Evolutionary conservation across 2,329 filamentous ascomycete genomes (phyloP), one percentile per base, ranked within the genome.

Genomic region (Fusarium brevicatenulatum): DNA sequence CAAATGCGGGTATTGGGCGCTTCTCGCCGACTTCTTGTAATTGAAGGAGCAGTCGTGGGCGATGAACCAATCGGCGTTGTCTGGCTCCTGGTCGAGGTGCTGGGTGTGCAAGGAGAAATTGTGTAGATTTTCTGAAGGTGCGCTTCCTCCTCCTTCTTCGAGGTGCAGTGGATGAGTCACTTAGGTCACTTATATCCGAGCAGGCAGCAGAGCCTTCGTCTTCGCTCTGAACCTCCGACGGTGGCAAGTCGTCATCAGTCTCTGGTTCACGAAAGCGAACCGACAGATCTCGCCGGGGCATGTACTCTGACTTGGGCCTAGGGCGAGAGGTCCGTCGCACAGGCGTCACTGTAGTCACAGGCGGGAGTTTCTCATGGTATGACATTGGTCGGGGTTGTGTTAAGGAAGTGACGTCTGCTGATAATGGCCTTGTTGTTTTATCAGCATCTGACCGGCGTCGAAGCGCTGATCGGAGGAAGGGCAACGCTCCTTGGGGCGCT

Each of bases 31-130:
- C 80, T 64, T 89, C 86, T 77, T 95, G 93, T 21, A 95, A 83
- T 80, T 95, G 93, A 10, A 95, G 85, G 10, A 94, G 83, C 23
- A 94, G 83, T 58, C 89, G 89, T 16, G 92, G 92, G 21, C 92
- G 89, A 75, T 91, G 89, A 19, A 92, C 85, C 40, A 94, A 84
- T 70, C 91, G 87, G 30, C 92, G 86, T 78, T 92, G 92, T 77
- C 91, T 87, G 77, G 86, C 84, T 72, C 87, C 82, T 68, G 89
- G 78, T 76, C 86, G 84, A 70, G 92, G 85, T 66, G 91, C 85
- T 0, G 93, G 92, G 71, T 92, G 91, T 47, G 91, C 92, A 44
- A 95, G 85, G 59, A 89, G 85, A 79, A 89, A 94, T 11, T 85
- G 87, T 5, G 91, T 93, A 78, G 88, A 91, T 57, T 86, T 87